Conservation (phyloP, 2,329 filamentous ascomycete species). For the Calonectria hongkongensis region DNA sequence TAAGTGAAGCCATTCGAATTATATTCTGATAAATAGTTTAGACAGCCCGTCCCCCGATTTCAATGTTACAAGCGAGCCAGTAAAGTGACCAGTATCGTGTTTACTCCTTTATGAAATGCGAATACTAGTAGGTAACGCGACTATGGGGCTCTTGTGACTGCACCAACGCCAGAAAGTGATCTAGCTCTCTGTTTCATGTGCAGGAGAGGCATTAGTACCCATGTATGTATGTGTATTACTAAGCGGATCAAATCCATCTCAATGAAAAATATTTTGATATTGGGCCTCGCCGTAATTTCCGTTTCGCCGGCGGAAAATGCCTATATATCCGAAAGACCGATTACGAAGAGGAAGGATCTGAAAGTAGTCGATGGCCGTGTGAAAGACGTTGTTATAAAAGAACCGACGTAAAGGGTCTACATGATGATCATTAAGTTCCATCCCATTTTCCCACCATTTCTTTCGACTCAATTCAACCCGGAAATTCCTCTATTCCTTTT, state of each 20-base stretch:
- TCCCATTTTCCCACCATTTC: background rate
- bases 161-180: too few species aligned
- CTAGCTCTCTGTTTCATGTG: background rate
- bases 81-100: too few species aligned
- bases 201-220: background rate
- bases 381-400: background rate
- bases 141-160: too few species aligned
- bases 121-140: too few species aligned
- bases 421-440: background rate
- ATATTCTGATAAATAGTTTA: too few species aligned
- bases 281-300: background rate
- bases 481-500: too few species aligned
- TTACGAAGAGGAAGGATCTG: background rate
- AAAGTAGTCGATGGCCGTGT: background rate
- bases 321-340: background rate
- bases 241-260: background rate
- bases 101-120: too few species aligned
- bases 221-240: background rate
- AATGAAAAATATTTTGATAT: background rate
- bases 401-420: background rate
- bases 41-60: too few species aligned
- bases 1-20: too few species aligned
- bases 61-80: too few species aligned
- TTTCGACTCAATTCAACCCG: too few species aligned
- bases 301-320: background rate